Conservation (phyloP, 768 basidiomycete genomes). For the Tricholoma matsutake region DNA sequence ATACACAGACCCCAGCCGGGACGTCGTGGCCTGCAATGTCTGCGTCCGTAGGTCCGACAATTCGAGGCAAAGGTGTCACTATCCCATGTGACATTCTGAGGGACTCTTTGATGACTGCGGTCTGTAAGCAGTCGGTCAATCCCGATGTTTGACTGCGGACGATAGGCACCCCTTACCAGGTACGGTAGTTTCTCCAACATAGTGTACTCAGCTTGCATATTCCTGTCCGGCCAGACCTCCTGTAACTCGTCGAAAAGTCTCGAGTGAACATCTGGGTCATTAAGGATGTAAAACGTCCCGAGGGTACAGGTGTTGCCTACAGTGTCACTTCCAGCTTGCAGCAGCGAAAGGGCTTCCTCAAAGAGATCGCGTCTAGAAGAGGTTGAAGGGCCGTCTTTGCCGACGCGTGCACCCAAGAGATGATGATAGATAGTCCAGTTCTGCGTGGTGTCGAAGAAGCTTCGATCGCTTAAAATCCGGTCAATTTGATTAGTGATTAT, state of each 20-base stretch:
- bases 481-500: slow-evolving; percentile 15
- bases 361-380: slow-evolving; percentile 16
- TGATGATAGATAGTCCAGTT: slow-evolving; percentile 20
- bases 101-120: slow-evolving; percentile 46
- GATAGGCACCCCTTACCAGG: slow-evolving; percentile 28
- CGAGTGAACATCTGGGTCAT: slow-evolving; percentile 22
- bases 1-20: slow-evolving; percentile 35
- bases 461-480: slow-evolving; percentile 10
- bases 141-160: background rate
- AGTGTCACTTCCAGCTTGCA: slow-evolving; percentile 38
- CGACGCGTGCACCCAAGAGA: slow-evolving; percentile 15
- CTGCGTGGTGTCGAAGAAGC: slow-evolving; percentile 7
- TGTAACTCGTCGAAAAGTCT: slow-evolving; percentile 32
- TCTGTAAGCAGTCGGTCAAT: slow-evolving; percentile 24
- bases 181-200: slow-evolving; percentile 41
- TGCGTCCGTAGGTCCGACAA: slow-evolving; percentile 34
- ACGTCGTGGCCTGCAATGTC: slow-evolving; percentile 32
- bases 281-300: slow-evolving; percentile 37
- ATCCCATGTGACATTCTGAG: slow-evolving; percentile 42
- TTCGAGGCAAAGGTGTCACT: slow-evolving; percentile 39
- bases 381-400: background rate
- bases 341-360: slow-evolving; percentile 35
- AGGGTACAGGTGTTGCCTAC: slow-evolving; percentile 36
- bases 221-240: slow-evolving; percentile 33
- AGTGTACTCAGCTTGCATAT: slow-evolving; percentile 21